Conservation (phyloP, 2,329 filamentous ascomycete species). For the Corinectria fuckeliana region DNA sequence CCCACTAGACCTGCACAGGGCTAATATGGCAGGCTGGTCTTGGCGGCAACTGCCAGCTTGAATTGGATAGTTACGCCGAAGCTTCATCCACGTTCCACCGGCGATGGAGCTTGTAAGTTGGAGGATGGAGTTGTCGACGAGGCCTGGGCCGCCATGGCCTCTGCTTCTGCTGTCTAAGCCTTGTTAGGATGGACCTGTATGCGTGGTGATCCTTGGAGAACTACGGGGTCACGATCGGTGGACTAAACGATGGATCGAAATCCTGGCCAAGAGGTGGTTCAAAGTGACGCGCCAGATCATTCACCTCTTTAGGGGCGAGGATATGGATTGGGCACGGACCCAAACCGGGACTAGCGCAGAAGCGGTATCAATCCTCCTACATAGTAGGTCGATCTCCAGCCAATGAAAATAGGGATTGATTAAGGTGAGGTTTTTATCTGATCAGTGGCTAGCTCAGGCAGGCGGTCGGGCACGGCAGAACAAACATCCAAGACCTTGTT, state of each 20-base stretch:
- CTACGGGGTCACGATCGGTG: not conserved
- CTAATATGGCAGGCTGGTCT: not conserved
- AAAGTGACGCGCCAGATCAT: not conserved
- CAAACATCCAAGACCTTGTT: not conserved
- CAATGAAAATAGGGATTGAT: slow-evolving; percentile 1
- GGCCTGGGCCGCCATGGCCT: not conserved
- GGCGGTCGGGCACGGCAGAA: slow-evolving; percentile 9
- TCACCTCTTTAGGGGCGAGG: not conserved
- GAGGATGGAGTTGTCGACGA: not conserved
- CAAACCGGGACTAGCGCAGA: not conserved
- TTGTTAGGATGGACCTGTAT: not conserved
- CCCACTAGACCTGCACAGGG: not conserved
- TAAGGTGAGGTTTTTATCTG: slow-evolving; percentile 20
- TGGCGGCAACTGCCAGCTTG: not conserved
- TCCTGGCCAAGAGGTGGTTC: not conserved
- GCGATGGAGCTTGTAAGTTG: not conserved
- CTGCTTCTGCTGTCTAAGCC: not conserved
- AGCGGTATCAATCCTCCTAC: not conserved
- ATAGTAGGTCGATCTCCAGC: slow-evolving; percentile 5
- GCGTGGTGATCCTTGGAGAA: slow-evolving; percentile 2
- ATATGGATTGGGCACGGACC: not conserved
- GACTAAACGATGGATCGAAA: not conserved
- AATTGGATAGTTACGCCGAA: not conserved
- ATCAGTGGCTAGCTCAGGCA: not conserved
- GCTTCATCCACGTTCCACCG: not conserved